Evolutionary conservation across 2,329 filamentous ascomycete genomes (phyloP).

Genomic region (Aspergillus quadricinctus): DNA sequence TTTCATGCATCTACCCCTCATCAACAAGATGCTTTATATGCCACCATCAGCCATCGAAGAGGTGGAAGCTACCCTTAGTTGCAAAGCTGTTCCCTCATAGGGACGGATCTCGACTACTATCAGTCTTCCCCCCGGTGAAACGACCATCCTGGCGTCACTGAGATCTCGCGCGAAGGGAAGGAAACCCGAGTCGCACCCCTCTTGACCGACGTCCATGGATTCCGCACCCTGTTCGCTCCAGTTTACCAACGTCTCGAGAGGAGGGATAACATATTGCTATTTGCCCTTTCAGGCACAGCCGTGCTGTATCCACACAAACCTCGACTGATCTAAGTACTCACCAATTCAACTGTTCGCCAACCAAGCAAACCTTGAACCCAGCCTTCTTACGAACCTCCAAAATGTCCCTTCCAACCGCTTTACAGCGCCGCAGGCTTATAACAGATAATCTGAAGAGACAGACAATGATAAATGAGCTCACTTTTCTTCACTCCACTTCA

Average conservation of each 20-base stretch:
- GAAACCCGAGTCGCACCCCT: too few relatives aligned
- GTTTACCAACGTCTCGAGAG: not conserved
- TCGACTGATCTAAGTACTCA: not conserved
- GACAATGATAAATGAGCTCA: not conserved
- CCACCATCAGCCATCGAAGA: not conserved
- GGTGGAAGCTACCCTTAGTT: too few relatives aligned
- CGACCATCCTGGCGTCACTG: too few relatives aligned
- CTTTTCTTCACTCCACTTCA: not conserved
- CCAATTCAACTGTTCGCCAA: not conserved
- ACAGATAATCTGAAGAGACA: not conserved
- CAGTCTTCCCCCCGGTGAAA: too few relatives aligned
- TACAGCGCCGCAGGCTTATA: not conserved
- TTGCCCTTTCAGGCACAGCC: too few relatives aligned
- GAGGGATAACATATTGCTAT: not conserved
- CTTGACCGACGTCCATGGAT: not conserved
- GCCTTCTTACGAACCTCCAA: not conserved
- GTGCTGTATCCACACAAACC: too few relatives aligned
- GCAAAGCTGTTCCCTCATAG: too few relatives aligned
- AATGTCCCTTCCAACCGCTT: not conserved
- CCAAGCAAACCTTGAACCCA: not conserved
- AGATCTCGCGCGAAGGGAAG: too few relatives aligned
- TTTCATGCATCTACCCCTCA: not conserved
- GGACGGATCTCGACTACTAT: too few relatives aligned
- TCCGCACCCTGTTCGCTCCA: not conserved
- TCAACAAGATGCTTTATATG: not conserved